Evolutionary conservation across 768 basidiomycete species (phyloP).

Genomic region (Boletus reticulatus): DNA sequence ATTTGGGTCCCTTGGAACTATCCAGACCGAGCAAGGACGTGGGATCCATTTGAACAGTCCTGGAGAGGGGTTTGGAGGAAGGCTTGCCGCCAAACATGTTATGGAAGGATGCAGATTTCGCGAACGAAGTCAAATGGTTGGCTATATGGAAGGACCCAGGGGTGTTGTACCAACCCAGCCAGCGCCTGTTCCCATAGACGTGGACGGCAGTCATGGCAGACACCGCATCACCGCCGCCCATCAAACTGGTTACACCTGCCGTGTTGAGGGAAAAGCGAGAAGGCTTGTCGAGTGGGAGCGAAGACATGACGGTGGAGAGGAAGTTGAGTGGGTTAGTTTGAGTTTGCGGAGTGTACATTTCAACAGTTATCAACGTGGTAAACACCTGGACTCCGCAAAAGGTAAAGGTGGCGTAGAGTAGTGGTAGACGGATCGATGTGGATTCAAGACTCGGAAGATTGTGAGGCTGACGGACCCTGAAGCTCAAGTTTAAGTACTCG

Average conservation of each 20-base stretch:
- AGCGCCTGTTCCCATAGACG: constrained; percentile 23
- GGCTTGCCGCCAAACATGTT: background rate
- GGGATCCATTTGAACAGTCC: constrained; percentile 19
- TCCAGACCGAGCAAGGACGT: constrained; percentile 15
- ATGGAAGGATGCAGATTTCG: constrained; percentile 8
- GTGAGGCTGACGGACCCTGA: too few relatives aligned
- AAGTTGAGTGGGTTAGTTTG: background rate
- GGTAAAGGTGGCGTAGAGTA: background rate
- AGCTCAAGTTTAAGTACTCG: too few relatives aligned
- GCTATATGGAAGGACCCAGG: constrained; percentile 31
- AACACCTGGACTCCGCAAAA: background rate
- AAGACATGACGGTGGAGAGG: background rate
- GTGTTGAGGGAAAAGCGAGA: constrained; percentile 15
- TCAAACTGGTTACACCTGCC: constrained; percentile 23
- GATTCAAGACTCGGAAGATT: too few relatives aligned
- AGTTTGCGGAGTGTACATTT: constrained; percentile 3
- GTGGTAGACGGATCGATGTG: too few relatives aligned
- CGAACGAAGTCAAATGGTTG: constrained; percentile 21
- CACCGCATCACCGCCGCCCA: constrained; percentile 33
- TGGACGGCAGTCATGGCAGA: constrained; percentile 30
- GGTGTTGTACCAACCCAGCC: constrained; percentile 35
- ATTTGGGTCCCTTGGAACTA: constrained; percentile 51
- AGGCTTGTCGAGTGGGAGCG: constrained; percentile 1
- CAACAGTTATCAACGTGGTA: background rate
- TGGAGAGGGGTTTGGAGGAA: constrained; percentile 6